These are phyloP conservation scores for Chernovozyma aurita DNA, from an alignment of 1,139 yeast genomes.

Conservation along the genomic window DNA sequence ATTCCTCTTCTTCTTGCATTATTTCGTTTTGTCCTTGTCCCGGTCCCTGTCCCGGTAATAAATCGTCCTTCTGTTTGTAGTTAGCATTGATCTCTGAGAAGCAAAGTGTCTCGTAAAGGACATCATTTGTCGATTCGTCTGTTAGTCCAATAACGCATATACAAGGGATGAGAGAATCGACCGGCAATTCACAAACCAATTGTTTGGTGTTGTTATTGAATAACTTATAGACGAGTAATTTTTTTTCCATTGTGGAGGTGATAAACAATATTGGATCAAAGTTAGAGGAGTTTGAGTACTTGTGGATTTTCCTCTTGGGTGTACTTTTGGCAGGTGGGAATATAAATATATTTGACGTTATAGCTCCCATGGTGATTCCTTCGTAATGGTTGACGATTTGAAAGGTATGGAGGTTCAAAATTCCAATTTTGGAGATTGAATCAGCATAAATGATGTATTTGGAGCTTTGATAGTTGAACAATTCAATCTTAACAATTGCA, in stretches of 20 bases:
- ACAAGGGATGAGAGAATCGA: conserved; percentile 10
- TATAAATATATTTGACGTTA: conserved; percentile 13
- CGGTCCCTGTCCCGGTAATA: too few species aligned
- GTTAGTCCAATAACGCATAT: conserved; percentile 2
- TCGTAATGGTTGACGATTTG: conserved; percentile 17
- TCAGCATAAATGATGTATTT: conserved; percentile 24
- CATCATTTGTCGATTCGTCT: neutral
- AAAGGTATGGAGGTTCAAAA: conserved; percentile 19
- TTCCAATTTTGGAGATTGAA: conserved; percentile 29
- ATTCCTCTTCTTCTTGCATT: neutral
- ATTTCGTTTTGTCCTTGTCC: neutral
- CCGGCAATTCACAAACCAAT: conserved; percentile 9
- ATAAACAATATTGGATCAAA: conserved; percentile 24
- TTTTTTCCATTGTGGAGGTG: conserved; percentile 20
- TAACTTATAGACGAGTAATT: conserved; percentile 22
- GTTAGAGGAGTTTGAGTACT: conserved; percentile 5
- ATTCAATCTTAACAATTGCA: conserved; percentile 19
- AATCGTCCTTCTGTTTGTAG: neutral
- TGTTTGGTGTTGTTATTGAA: conserved; percentile 16
- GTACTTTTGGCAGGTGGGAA: conserved; percentile 2
- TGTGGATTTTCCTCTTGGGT: conserved; percentile 5
- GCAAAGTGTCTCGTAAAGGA: neutral
- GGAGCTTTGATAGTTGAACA: conserved; percentile 14
- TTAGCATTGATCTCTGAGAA: neutral
- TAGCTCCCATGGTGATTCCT: conserved; percentile 26